Evolutionary conservation across 345 rosid genomes (phyloP).

Genomic region (Geranium rotundifolium): DNA sequence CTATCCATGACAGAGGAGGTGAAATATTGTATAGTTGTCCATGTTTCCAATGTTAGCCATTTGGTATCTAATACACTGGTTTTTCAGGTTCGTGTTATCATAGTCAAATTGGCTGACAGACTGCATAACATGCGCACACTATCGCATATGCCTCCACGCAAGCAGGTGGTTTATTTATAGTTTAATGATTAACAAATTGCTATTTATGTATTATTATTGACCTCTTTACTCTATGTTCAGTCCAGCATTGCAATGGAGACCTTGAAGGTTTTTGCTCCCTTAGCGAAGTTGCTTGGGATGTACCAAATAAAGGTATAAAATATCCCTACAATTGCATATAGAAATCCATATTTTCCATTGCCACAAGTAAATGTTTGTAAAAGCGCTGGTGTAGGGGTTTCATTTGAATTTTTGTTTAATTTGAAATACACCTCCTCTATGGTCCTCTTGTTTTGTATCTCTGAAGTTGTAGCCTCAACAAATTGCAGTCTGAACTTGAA

Average conservation of each 20-base stretch:
- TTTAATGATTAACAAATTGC: conserved; percentile 3
- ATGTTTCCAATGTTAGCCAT: neutral
- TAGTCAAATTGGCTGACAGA: conserved; percentile 96
- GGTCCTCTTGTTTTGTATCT: neutral
- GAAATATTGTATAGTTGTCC: neutral
- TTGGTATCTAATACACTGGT: conserved; percentile 9
- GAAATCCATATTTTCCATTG: neutral
- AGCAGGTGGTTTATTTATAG: conserved; percentile 53
- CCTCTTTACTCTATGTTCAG: conserved; percentile 8
- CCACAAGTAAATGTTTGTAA: neutral
- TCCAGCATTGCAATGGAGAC: too few relatives aligned
- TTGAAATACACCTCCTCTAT: conserved; percentile 1
- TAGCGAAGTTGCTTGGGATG: conserved; percentile 96
- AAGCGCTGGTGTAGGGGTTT: neutral
- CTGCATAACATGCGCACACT: conserved; percentile 98
- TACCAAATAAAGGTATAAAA: conserved; percentile 76
- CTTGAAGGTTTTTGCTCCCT: conserved; percentile 11
- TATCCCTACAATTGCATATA: neutral
- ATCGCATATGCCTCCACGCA: conserved; percentile 84
- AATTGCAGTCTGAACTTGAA: conserved; percentile 90
- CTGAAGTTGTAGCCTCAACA: conserved; percentile 4
- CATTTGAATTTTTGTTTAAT: too few relatives aligned
- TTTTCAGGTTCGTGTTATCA: conserved; percentile 89
- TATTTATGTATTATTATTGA: conserved; percentile 8
- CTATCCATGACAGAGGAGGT: too few relatives aligned